A percentile compares a stretch with the other conserved stretches of the same genome.
These are phyloP conservation scores for Zygoascus sp. DNA, from an alignment of 1,139 yeast species.

Conservation along the genomic window DNA sequence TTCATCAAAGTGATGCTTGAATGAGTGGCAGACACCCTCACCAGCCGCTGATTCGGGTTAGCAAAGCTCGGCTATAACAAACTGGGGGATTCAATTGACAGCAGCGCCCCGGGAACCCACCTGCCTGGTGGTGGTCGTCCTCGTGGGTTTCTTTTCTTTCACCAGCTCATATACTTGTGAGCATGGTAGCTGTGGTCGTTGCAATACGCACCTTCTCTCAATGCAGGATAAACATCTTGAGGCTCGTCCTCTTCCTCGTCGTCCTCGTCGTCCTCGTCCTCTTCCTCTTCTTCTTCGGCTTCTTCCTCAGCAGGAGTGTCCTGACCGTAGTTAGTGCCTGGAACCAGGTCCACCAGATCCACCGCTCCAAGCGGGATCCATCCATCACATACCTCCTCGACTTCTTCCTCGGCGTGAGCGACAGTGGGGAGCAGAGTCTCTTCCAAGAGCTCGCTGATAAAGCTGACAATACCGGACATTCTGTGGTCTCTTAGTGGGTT, in stretches of 20 bases:
- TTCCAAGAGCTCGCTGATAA: slow-evolving; percentile 57
- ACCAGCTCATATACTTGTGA: neutral
- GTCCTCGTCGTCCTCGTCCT: slow-evolving; percentile 44
- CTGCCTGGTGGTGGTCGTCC: too few species aligned
- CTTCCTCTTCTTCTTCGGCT: slow-evolving; percentile 41
- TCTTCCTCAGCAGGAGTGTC: slow-evolving; percentile 25
- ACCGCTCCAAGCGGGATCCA: neutral
- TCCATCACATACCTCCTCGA: slow-evolving; percentile 15
- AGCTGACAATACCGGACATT: slow-evolving; percentile 29
- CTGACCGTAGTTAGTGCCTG: slow-evolving; percentile 16
- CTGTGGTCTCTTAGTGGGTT: slow-evolving; percentile 3
- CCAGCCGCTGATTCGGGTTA: slow-evolving; percentile 36
- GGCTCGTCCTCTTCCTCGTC: slow-evolving; percentile 52
- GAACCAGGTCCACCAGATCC: slow-evolving; percentile 21
- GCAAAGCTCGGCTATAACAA: neutral
- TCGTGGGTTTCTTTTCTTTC: too few species aligned
- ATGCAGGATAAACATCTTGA: slow-evolving; percentile 32
- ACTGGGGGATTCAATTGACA: neutral
- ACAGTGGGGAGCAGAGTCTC: slow-evolving; percentile 76
- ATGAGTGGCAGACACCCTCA: slow-evolving; percentile 64
- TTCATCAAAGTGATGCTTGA: slow-evolving; percentile 86
- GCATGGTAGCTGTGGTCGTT: too few species aligned
- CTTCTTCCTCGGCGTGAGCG: slow-evolving; percentile 75
- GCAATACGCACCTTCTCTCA: slow-evolving; percentile 32
- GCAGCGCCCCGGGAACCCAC: too few species aligned